Percentiles rank a stretch among this genome's conserved stretches.
phyloP scores from a whole-genome alignment of 1,139 yeast species.

The Kodamaea ohmeri region DNA sequence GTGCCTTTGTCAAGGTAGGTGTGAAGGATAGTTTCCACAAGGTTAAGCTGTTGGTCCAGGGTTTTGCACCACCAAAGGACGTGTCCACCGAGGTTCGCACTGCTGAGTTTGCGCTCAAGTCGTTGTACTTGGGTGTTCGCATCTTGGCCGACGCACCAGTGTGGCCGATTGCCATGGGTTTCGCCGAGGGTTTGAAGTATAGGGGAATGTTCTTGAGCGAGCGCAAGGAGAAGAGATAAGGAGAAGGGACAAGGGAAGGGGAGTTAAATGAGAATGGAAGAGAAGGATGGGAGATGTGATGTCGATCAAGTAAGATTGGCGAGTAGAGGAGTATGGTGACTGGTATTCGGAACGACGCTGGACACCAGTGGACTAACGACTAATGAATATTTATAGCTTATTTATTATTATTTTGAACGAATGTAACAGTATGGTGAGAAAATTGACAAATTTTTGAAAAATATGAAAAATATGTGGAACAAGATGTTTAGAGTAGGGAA shows the following conservation, averaged over 20 bases:
- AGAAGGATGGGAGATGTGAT: too few relatives aligned
- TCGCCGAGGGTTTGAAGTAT: constrained; percentile 72
- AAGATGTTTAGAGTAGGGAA: too few relatives aligned
- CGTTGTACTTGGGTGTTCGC: constrained; percentile 64
- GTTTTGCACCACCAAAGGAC: constrained; percentile 4
- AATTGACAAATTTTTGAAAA: background rate
- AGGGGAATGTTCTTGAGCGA: constrained; percentile 39
- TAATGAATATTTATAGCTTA: constrained; percentile 6
- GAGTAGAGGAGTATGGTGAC: too few relatives aligned
- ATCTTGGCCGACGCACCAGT: constrained; percentile 78
- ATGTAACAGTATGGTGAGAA: background rate
- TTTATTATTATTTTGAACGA: background rate
- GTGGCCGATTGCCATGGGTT: constrained; percentile 75
- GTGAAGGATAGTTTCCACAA: constrained; percentile 8
- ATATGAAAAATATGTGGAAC: too few relatives aligned
- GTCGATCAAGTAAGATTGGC: too few relatives aligned
- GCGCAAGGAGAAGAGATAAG: background rate
- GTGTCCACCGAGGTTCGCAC: constrained; percentile 35
- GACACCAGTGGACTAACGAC: too few relatives aligned
- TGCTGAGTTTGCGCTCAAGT: constrained; percentile 53
- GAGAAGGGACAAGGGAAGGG: background rate
- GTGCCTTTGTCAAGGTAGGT: constrained; percentile 40
- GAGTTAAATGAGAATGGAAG: background rate
- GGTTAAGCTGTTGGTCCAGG: constrained; percentile 4
- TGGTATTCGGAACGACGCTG: too few relatives aligned